These are phyloP conservation scores for Aspergillus coremiiformis DNA, from an alignment of 495 filamentous ascomycete species.

Conservation along the genomic window DNA sequence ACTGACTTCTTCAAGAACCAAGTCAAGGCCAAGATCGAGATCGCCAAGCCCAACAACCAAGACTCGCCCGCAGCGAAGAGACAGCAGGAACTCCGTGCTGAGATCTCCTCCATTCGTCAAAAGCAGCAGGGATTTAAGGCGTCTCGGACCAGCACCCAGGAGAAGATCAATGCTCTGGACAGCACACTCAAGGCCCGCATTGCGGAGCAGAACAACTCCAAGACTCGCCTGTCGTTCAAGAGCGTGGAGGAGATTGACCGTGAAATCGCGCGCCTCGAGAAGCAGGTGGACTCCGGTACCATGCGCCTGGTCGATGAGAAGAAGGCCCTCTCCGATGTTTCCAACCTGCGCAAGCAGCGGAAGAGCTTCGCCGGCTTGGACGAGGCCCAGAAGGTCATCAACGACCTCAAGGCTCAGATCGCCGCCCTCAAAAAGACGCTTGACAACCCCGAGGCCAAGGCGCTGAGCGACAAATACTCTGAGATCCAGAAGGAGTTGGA, in stretches of 20 bases:
- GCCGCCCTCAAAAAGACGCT: slow-evolving; percentile 75
- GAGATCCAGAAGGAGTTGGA: slow-evolving; percentile 80
- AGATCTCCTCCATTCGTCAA: slow-evolving; percentile 63
- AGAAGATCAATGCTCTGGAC: slow-evolving; percentile 81
- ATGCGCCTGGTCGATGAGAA: slow-evolving; percentile 96
- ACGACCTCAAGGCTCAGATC: slow-evolving; percentile 75
- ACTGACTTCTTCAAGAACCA: slow-evolving; percentile 52
- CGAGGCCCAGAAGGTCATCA: slow-evolving; percentile 73
- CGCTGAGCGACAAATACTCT: slow-evolving; percentile 74
- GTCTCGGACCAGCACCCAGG: slow-evolving; percentile 62
- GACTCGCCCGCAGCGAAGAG: slow-evolving; percentile 66
- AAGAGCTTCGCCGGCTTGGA: slow-evolving; percentile 85
- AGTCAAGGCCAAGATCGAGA: slow-evolving; percentile 76
- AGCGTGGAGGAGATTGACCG: slow-evolving; percentile 77
- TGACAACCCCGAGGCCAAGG: slow-evolving; percentile 88
- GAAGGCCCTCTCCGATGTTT: slow-evolving; percentile 79
- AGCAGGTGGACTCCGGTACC: slow-evolving; percentile 72
- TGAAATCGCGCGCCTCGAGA: slow-evolving; percentile 71
- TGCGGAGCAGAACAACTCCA: slow-evolving; percentile 75
- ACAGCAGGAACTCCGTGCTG: slow-evolving; percentile 70
- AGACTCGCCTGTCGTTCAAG: slow-evolving; percentile 72
- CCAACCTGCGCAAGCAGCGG: slow-evolving; percentile 73
- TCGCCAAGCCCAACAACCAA: slow-evolving; percentile 65
- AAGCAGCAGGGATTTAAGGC: slow-evolving; percentile 82
- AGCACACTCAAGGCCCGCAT: slow-evolving; percentile 73